Conservation (phyloP, 441 rosid species). For the Syzygium malaccense region DNA sequence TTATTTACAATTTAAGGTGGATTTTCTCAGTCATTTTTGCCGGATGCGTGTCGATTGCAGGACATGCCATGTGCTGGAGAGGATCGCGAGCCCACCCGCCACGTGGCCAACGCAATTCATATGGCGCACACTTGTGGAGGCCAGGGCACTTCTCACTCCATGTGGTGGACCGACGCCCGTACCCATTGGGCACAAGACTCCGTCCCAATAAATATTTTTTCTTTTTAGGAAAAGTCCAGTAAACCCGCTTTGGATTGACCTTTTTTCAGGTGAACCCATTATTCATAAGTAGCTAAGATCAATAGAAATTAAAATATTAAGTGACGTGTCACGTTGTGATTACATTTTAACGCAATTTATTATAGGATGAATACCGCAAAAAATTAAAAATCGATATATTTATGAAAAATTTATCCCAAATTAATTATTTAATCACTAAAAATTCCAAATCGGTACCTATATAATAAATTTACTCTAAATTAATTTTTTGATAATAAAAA, state of each 20-base stretch:
- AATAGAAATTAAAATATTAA: not conserved
- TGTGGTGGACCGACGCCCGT: not conserved
- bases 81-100: not conserved
- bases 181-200: not conserved
- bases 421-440: too few relatives aligned
- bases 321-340: not conserved
- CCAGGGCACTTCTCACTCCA: not conserved
- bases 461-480: too few relatives aligned
- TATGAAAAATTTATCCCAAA: too few relatives aligned
- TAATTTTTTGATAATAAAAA: too few relatives aligned
- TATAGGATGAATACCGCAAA: too few relatives aligned
- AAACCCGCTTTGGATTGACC: not conserved
- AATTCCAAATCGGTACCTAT: rapidly evolving
- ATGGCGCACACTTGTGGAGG: not conserved
- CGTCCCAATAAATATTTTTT: not conserved
- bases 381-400: rapidly evolving
- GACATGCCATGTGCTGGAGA: not conserved
- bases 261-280: not conserved
- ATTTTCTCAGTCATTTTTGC: not conserved
- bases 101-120: not conserved
- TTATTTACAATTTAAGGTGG: not conserved
- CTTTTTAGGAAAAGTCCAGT: not conserved
- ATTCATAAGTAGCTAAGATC: not conserved
- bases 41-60: not conserved
- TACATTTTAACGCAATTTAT: not conserved